phyloP scores from a whole-genome alignment of 371 early-diverging fungal genomes.

The Cokeromyces recurvatus region DNA sequence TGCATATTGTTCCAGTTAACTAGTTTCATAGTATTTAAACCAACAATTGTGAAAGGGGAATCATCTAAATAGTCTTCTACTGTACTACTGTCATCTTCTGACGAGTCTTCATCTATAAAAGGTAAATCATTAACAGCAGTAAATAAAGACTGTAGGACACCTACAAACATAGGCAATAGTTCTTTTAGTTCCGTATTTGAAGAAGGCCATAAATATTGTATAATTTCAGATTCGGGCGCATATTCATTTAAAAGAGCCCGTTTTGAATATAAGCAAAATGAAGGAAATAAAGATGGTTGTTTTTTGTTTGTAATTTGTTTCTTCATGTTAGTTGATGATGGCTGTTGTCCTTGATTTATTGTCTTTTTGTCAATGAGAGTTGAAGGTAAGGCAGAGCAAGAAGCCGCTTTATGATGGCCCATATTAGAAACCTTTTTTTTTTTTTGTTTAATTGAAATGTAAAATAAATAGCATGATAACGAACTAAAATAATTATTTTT shows the following conservation, averaged over 20 bases:
- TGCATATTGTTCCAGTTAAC: constrained; percentile 13
- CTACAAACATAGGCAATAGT: constrained; percentile 20
- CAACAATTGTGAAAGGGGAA: constrained; percentile 14
- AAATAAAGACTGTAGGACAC: constrained; percentile 20
- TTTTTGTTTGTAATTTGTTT: no score
- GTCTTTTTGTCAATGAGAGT: no score
- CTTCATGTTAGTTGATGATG: no score
- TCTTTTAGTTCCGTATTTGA: constrained; percentile 5
- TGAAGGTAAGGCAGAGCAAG: no score
- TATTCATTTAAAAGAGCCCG: constrained; percentile 15
- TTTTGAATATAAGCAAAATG: constrained; percentile 21
- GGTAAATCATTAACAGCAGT: constrained; percentile 17
- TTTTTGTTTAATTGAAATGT: no score
- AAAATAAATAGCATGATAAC: no score
- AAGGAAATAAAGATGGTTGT: constrained; percentile 3
- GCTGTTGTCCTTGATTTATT: no score
- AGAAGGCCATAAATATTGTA: constrained; percentile 16
- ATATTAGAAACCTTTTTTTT: no score
- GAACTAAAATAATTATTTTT: no score
- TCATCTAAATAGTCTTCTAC: background rate
- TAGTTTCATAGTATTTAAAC: constrained; percentile 15
- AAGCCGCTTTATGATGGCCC: no score
- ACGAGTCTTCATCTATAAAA: background rate
- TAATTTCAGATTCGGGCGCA: constrained; percentile 20
- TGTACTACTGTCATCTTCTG: constrained; percentile 3